These are phyloP conservation scores for Monosporozyma yasuniensis DNA, from an alignment of 805 yeast species.

Conservation along the genomic window DNA sequence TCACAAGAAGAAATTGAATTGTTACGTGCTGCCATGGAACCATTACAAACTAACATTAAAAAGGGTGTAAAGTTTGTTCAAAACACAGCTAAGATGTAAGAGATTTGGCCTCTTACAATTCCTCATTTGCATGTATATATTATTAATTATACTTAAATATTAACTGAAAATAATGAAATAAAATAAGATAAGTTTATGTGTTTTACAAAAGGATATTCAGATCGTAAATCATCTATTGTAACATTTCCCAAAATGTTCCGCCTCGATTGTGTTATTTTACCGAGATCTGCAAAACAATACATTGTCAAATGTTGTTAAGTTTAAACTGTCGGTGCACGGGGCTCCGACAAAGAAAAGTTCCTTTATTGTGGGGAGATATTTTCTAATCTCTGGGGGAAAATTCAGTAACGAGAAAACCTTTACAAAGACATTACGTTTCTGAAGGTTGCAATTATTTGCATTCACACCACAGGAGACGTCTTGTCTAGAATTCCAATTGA, in stretches of 20 bases:
- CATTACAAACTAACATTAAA: constrained; percentile 45
- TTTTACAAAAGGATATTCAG: no score
- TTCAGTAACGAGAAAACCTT: background rate
- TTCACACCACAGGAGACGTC: no score
- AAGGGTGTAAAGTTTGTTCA: constrained; percentile 48
- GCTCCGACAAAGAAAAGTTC: background rate
- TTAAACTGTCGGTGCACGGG: background rate
- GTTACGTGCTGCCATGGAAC: constrained; percentile 44
- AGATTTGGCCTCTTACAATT: background rate
- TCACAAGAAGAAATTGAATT: constrained; percentile 43
- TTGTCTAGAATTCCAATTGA: no score
- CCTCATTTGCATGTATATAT: no score
- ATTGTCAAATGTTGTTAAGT: background rate
- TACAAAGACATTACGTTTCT: no score
- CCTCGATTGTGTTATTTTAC: background rate
- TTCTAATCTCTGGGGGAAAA: background rate
- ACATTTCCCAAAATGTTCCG: background rate
- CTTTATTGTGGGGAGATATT: background rate
- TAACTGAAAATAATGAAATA: no score
- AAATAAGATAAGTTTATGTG: no score
- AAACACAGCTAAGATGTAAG: constrained; percentile 14
- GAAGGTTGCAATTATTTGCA: no score
- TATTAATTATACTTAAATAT: no score
- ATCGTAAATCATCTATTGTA: background rate
- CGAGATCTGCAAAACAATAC: background rate